Percentiles rank a stretch among this genome's conserved stretches.
Evolutionary conservation across 2,329 filamentous ascomycete species (phyloP).

Genomic region (Ceratocystis ficicola): DNA sequence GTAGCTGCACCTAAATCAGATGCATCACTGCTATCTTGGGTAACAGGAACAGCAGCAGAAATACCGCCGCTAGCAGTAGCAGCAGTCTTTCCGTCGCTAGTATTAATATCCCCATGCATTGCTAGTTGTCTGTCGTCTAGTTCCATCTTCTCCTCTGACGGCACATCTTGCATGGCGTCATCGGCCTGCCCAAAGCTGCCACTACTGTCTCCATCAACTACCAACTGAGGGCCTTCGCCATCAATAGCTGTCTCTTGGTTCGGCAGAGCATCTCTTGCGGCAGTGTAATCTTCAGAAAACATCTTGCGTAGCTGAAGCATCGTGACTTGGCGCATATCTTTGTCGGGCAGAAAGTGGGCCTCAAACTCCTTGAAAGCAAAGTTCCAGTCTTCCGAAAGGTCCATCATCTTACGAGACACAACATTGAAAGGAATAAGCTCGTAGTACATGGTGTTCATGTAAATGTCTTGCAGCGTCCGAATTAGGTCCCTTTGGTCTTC

Average conservation of each 20-base stretch:
- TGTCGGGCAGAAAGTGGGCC: slow-evolving; percentile 86
- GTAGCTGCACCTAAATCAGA: not conserved
- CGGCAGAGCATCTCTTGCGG: slow-evolving; percentile 62
- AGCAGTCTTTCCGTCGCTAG: not conserved
- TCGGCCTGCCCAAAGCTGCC: slow-evolving; percentile 9
- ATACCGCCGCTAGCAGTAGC: not conserved
- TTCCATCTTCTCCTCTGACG: not conserved
- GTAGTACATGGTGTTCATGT: slow-evolving; percentile 90
- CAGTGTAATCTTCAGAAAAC: slow-evolving; percentile 72
- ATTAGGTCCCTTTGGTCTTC: slow-evolving; percentile 69
- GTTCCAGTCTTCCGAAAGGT: slow-evolving; percentile 90
- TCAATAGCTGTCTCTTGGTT: slow-evolving; percentile 44
- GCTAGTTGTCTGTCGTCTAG: not conserved
- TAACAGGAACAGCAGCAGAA: not conserved
- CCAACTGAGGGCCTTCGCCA: not conserved
- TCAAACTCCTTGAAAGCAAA: slow-evolving; percentile 83
- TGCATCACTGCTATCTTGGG: not conserved
- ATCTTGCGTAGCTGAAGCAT: slow-evolving; percentile 89
- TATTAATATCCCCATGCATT: not conserved
- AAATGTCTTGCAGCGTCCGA: slow-evolving; percentile 72
- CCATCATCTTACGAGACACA: slow-evolving; percentile 78
- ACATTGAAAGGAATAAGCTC: slow-evolving; percentile 90
- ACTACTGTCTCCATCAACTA: not conserved
- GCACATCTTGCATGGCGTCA: not conserved
- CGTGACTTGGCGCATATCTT: slow-evolving; percentile 84